Base-by-base conservation (phyloP, 768 basidiomycete genomes). In the Tricholoma flavovirens region DNA sequence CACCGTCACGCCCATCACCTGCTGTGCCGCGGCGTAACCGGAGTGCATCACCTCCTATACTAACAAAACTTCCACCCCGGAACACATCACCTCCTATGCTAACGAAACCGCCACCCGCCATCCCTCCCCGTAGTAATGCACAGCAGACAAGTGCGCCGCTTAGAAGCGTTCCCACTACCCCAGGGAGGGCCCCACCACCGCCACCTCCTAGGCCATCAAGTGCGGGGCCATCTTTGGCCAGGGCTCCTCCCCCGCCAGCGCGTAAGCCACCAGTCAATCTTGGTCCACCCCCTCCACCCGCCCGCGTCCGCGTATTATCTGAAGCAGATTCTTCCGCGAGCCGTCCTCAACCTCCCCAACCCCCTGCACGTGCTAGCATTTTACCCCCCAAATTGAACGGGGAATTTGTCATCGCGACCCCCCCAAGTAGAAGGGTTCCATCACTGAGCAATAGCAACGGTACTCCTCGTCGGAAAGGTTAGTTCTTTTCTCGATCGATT, bases 401-500 rank as follows among this genome's bases (percentile, higher is more conserved):
- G 22, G 22, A 12, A 10, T 11, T 45, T n/a, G 52, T 29, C 2
- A 22, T 17, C 6, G 17, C 29, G 43, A 38, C 19, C 21, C 56
- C 63, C 7, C 59, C 63, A 17, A n/a, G 53, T 49, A 55, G 57
- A 46, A 57, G 59, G 22, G 55, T 54, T 11, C 14, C 58, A 15
- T 57, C 58, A 22, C 32, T 56, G 22, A 53, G 32, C 45, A 55
- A 52, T 5, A 53, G 67, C 14, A 67, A 63, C 15, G 70, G 63
- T 59, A 69, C 74, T 12, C 71, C 75, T 0, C 73, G 77, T 43
- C 75, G 81, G 30, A 81, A 75, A 71, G 82, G 83, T 84, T 66
- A 61, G 80, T 65, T 7, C 14, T 4, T 30, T 57, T 38, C 33
- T 21, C 10, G 49, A 15, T 26, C 12, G 49, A 15, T 26, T 5